Evolutionary conservation across 768 basidiomycete species (phyloP).

Genomic region (Kwoniella botswanensis): DNA sequence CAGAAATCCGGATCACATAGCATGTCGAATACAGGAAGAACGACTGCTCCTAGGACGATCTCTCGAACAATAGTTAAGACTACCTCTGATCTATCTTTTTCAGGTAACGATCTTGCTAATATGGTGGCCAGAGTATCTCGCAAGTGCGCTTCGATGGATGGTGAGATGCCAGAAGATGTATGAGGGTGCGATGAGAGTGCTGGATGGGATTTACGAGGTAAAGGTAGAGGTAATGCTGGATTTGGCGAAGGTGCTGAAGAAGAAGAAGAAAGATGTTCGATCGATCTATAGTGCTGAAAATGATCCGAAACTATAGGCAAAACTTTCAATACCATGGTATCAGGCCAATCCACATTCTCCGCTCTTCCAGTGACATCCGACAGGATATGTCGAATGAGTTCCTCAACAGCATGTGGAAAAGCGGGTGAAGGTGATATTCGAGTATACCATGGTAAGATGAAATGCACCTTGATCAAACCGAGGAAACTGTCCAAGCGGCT

Average conservation of each 20-base stretch:
- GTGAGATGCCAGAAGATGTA: constrained; percentile 64
- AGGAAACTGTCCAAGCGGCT: constrained; percentile 78
- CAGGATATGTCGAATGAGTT: constrained; percentile 71
- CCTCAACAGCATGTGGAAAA: constrained; percentile 84
- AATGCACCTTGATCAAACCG: constrained; percentile 80
- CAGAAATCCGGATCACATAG: constrained; percentile 94
- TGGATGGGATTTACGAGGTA: constrained; percentile 38
- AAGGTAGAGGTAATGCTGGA: constrained; percentile 40
- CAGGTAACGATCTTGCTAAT: constrained; percentile 75
- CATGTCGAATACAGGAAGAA: constrained; percentile 91
- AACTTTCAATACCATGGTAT: constrained; percentile 78
- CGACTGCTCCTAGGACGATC: constrained; percentile 76
- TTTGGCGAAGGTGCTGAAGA: constrained; percentile 25
- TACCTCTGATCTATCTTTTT: constrained; percentile 74
- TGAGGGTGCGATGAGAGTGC: constrained; percentile 35
- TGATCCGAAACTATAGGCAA: constrained; percentile 88
- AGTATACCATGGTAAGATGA: constrained; percentile 87
- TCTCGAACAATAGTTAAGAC: constrained; percentile 78
- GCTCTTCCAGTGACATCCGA: constrained; percentile 67
- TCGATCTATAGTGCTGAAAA: constrained; percentile 85
- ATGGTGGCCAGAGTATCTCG: constrained; percentile 71
- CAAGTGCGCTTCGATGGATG: constrained; percentile 87
- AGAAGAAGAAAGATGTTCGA: constrained; percentile 63
- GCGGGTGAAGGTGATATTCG: constrained; percentile 82
- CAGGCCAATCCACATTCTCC: constrained; percentile 70